Percentiles rank a stretch among this genome's conserved stretches.
Evolutionary conservation across 2,329 filamentous ascomycete genomes (phyloP).

Genomic region (Sporothrix phasma): DNA sequence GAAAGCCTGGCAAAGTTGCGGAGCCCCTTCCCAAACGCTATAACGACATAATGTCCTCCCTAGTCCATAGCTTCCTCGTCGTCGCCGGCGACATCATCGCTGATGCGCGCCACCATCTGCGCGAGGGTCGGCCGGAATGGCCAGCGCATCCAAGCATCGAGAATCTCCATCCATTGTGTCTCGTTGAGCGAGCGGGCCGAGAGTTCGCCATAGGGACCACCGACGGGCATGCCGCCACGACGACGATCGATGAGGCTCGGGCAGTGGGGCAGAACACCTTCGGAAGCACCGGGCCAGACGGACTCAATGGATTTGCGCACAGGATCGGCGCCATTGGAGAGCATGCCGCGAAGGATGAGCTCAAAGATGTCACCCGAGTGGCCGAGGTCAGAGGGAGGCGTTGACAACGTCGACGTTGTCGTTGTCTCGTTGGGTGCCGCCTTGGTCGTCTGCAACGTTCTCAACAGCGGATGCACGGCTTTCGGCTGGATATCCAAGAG

Average conservation of each 20-base stretch:
- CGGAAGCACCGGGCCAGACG: constrained; percentile 50
- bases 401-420: too few relatives aligned
- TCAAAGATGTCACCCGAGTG: constrained; percentile 43
- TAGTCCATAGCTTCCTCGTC: constrained; percentile 14
- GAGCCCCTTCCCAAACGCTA: too few relatives aligned
- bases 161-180: constrained; percentile 46
- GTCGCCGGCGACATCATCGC: constrained; percentile 23
- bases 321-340: constrained; percentile 26
- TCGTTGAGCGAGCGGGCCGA: constrained; percentile 40
- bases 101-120: constrained; percentile 36
- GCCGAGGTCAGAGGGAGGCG: constrained; percentile 26
- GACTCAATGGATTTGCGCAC: constrained; percentile 37
- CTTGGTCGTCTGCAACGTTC: constrained; percentile 15
- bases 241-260: constrained; percentile 38
- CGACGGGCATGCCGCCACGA: constrained; percentile 35
- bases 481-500: constrained; percentile 61
- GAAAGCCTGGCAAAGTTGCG: too few relatives aligned
- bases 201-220: constrained; percentile 32
- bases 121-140: constrained; percentile 47
- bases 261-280: constrained; percentile 41
- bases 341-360: constrained; percentile 38
- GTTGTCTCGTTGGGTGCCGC: background rate
- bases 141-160: constrained; percentile 55
- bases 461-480: constrained; percentile 38
- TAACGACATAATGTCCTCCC: too few relatives aligned